Evolutionary conservation across 2,329 filamentous ascomycete species (phyloP), one percentile per base, ranked within the genome.

Genomic region (Colletotrichum sp.): DNA sequence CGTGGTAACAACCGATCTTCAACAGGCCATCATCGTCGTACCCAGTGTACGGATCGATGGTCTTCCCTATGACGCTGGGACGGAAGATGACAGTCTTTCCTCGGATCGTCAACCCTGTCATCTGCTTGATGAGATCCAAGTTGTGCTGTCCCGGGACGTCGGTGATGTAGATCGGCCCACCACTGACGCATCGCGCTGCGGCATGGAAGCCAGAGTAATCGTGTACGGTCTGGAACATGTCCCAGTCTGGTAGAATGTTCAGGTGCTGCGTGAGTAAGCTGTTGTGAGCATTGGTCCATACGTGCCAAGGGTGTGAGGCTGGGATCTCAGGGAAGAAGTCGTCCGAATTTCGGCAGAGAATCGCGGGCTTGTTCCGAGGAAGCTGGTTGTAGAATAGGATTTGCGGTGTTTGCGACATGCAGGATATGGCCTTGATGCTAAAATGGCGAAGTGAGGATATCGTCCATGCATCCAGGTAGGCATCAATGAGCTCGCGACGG

Each of bases 261-360:
- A 99, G 88, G 81, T 97, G 93, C 77, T 95, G 93, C 3, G 94
- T 96, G 16, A 99, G 87, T 1, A 99, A 88, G 36, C 92, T 90
- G 82, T 98, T 98, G 84, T 98, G 94, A 0, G 96, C 96, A 82
- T 99, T 99, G 78, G 94, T 92, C 88, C 98, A 99, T 43, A 99
- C 90, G 83, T 99, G 97, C 96, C 97, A 99, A 0, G 96, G 92
- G 77, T 99, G 97, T 8, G 94, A 95, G 1, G 92, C 90, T 0
- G 93, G 91, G 6, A 96, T 90, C 60, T 96, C 92, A 0, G 97
- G 97, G 83, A 98, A 98, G 88, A 96, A 99, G 84, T 99, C 94
- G 78, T 93, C 96, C 1, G 95, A 98, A 85, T 98, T 99, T 63
- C 97, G 94, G 21, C 96, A 90, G 0, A 96, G 87, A 28, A 98